These are phyloP conservation scores for Rhynchospora pubera DNA, from an alignment of 176 grass and related monocot species.

Conservation along the genomic window DNA sequence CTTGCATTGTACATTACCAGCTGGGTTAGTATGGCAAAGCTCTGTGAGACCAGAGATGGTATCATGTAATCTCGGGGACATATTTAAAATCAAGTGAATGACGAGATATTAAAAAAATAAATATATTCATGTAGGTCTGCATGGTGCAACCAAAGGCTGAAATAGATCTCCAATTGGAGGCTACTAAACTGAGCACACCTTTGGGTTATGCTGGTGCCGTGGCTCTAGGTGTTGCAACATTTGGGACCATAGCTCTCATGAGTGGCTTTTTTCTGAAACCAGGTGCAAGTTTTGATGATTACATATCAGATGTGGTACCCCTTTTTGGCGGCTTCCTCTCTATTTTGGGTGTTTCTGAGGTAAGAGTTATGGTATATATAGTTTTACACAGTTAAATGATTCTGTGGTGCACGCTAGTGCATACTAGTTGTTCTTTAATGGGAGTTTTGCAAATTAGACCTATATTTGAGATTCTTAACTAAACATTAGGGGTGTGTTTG, in stretches of 20 bases:
- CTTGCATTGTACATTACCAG: background rate
- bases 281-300: conserved; percentile 71
- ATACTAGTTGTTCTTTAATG: background rate
- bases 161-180: conserved; percentile 88
- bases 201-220: conserved; percentile 73
- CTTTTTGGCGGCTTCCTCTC: conserved; percentile 79
- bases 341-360: conserved; percentile 91
- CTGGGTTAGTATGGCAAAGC: background rate
- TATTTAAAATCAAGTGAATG: conserved; percentile 2
- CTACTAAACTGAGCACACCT: conserved; percentile 66
- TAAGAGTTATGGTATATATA: conserved; percentile 17
- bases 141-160: conserved; percentile 94
- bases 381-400: background rate
- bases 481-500: too few relatives aligned
- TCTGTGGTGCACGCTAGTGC: background rate
- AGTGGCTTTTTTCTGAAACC: conserved; percentile 97
- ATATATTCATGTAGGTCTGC: conserved; percentile 36
- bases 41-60: background rate
- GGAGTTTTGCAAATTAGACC: background rate
- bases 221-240: conserved; percentile 60
- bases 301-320: conserved; percentile 72
- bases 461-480: background rate
- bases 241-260: conserved; percentile 83
- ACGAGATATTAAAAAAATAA: background rate
- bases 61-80: background rate